Base-by-base conservation (phyloP, 306 rosid genomes). In the Inga leiocalycina region DNA sequence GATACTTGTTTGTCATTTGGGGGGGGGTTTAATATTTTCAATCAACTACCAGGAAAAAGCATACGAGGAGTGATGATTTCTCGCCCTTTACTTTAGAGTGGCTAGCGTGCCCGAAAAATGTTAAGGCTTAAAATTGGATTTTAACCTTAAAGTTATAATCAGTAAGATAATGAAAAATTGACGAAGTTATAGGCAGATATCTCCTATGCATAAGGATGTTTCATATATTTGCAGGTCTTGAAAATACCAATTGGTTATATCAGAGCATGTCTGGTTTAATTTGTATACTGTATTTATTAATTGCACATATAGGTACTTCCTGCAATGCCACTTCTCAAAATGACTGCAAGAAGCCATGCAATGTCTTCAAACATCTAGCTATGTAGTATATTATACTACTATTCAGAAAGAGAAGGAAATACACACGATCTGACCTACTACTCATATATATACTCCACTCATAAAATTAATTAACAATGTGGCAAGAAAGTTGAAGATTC, bases 351-450 rank as follows among this genome's bases (percentile, higher is more conserved):
- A 77, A 73, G 75, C 10, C 84, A 79, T 88, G 81, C 84, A 84
- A 71, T 92, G 88, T 86, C 74, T 69, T 68, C 68, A 86, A 41
- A 71, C 70, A 57, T 61, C 78, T 61, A 48, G 14, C 13, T 46
- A 78, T 82, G 74, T 7, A 30, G 20, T 41, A 68, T 84, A 66
- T 37, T 5, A 37, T 37, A 37, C 41, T 56, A 74, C 82, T 74
- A 88, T 54, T 78, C 62, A 46, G 75, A 78, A 34, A 69, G 39
- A 52, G 54, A 76, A 75, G 56, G 64, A 20, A 61, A 20, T 43
- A 24, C 43, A 39, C 43, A 39, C 32, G 70, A 86, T 88, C 85
- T 82, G 79, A 85, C 89, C 89, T 2, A 81, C 68, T 57, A 16
- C 54, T 35, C 6, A 77, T 39, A 74, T 79, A 68, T 81, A 22